Evolutionary conservation across 1,284 basidiomycete species (phyloP), one percentile per base, ranked within the genome.

Genomic region (Trichosporon inkin): DNA sequence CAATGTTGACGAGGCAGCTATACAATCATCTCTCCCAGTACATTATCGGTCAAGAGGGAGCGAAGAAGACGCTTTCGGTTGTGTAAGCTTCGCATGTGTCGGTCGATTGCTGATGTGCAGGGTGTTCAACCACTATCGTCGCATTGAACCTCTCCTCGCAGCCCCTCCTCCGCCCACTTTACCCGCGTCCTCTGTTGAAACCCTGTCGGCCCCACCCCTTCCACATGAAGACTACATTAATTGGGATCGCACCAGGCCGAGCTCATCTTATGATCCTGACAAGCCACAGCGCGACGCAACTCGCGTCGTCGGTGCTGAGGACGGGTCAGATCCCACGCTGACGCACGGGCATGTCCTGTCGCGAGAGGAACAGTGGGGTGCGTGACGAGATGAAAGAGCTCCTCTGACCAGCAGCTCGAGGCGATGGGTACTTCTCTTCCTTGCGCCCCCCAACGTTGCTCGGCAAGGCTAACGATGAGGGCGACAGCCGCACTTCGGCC

Each of bases 121-220:
- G 34, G 90, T 94, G 2, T 95, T 88, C 81, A 95, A 94, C 68
- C 92, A 95, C 73, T 94, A 93, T 73, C 91, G 88, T 71, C 87
- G 91, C 49, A 76, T 77, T 38, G 65, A 70, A 16, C 71, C 71
- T 32, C 61, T 65, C 14, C 56, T 69, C 82, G 88, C 20, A 82
- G 84, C 61, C 14, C 55, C 61, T 16, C 49, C 59, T 13, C 61
- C 41, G 13, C 70, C 68, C 86, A 40, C 80, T 81, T 35, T 79
- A 82, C 28, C 67, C 79, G 38, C 55, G 28, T 32, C 28, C 24
- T 19, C 82, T 56, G 17, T 60, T 53, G 38, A 54, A 47, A 34
- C 51, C 24, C 7, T 19, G 37, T 34, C 56, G 24, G 35, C 41
- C 10, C 36, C 47, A 6, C 36, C 53, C n/a, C 16, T 51, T 7